Evolutionary conservation across 1,284 basidiomycete species (phyloP), one percentile per base, ranked within the genome.

Genomic region (Puccinia polysora): DNA sequence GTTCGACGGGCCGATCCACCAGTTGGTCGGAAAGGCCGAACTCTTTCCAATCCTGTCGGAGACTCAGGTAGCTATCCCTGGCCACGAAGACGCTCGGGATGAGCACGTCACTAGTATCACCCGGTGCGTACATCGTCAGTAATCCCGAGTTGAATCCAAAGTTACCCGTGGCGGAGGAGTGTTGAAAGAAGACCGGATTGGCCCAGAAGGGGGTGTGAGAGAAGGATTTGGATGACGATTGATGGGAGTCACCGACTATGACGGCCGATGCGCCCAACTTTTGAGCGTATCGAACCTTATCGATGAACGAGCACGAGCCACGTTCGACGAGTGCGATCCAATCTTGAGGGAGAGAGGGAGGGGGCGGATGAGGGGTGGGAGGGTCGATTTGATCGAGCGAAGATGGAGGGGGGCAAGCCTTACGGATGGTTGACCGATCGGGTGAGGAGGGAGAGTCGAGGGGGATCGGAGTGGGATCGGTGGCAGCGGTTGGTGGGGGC

Each of bases 121-220:
- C 87, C 80, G 88, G 88, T 78, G 88, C 89, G 80, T 88, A 92
- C 91, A 94, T 93, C 74, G 89, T 92, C 49, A 93, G 85, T 73
- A 93, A 82, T n/a, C 85, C 84, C 77, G 90, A 88, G 15, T 89
- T 86, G 76, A 84, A 84, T 3, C 88, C 86, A 12, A 86, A 86
- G 77, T 62, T 36, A 43, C 20, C 18, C 15, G 18, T n/a, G n/a
- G n/a, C n/a, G n/a, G 28, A 20, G 28, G 23, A 20, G 40, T n/a
- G 32, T 30, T 55, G 18, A 14, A 20, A 55, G 15, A 28, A 49
- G 23, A 49, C 30, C 18, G 18, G 18, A 20, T 18, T 4, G n/a
- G n/a, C 18, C n/a, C 18, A 4, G n/a, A 6, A 14, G 59, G 20
- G 15, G 15, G 23, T 18, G n/a, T n/a, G n/a, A n/a, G n/a, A n/a